Evolutionary conservation across 805 yeast species (phyloP).

Genomic region (Saccharomycopsis vini): DNA sequence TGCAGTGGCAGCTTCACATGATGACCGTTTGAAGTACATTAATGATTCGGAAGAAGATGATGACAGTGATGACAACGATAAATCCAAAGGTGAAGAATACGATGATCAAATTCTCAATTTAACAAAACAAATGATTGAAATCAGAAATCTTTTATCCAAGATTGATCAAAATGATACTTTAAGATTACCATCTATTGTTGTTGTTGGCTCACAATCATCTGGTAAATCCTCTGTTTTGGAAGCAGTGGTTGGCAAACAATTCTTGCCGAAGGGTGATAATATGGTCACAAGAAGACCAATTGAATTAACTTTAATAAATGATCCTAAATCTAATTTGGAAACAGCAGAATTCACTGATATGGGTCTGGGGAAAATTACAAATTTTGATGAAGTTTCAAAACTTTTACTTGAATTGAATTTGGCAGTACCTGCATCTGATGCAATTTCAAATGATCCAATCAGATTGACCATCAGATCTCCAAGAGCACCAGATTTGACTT

Average conservation of each 20-base stretch:
- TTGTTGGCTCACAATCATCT: constrained; percentile 93
- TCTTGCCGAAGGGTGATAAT: constrained; percentile 91
- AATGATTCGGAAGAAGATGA: constrained; percentile 33
- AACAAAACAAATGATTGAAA: constrained; percentile 96
- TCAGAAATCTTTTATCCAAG: constrained; percentile 65
- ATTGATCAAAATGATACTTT: constrained; percentile 71
- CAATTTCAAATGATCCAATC: constrained; percentile 88
- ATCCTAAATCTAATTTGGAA: constrained; percentile 62
- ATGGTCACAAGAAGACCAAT: constrained; percentile 99
- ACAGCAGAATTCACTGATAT: constrained; percentile 91
- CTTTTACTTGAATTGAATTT: constrained; percentile 81
- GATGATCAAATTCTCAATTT: constrained; percentile 78
- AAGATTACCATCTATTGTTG: constrained; percentile 89
- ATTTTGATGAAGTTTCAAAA: constrained; percentile 81
- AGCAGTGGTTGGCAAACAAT: constrained; percentile 95
- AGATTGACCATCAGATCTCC: constrained; percentile 88
- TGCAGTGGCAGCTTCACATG: constrained; percentile 22
- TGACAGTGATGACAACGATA: constrained; percentile 43
- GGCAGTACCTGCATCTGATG: constrained; percentile 82
- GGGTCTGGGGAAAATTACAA: constrained; percentile 71
- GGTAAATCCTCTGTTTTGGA: constrained; percentile 96
- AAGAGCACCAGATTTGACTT: constrained; percentile 79
- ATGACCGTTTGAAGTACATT: constrained; percentile 31
- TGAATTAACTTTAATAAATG: constrained; percentile 83
- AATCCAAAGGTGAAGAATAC: constrained; percentile 43